A percentile compares a stretch with the other conserved stretches of the same genome.
These are phyloP conservation scores for Trichoderma gracile DNA, from an alignment of 2,329 filamentous ascomycete species.

Conservation along the genomic window DNA sequence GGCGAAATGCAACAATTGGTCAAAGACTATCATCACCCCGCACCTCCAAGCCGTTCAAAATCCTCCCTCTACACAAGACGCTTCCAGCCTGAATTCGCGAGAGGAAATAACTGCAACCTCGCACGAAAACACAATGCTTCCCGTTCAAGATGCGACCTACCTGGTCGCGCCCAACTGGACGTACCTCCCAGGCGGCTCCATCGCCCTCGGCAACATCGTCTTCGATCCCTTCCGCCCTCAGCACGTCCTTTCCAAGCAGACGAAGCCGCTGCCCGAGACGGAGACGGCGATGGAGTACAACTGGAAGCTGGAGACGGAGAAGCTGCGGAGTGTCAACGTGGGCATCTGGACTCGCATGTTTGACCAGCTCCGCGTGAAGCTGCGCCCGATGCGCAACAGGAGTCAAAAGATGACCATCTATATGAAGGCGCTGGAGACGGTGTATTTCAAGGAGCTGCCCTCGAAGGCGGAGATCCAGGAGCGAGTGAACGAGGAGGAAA, in stretches of 20 bases:
- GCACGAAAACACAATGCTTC: neutral
- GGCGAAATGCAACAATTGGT: neutral
- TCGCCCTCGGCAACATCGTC: slow-evolving; percentile 2
- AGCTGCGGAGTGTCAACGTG: neutral
- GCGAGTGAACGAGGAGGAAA: neutral
- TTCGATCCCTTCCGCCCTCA: neutral
- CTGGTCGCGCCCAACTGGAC: slow-evolving; percentile 1
- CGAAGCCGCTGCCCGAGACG: neutral
- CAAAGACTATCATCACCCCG: neutral
- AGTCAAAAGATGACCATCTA: neutral
- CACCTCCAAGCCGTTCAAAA: neutral
- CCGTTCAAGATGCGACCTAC: neutral
- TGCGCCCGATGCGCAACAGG: neutral
- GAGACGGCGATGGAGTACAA: neutral
- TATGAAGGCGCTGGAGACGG: neutral
- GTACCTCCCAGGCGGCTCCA: neutral
- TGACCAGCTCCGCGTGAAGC: neutral
- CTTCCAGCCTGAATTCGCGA: neutral
- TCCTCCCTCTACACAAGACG: neutral
- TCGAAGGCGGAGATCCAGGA: neutral
- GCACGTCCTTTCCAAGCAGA: neutral
- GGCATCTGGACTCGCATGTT: neutral
- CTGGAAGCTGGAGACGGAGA: neutral
- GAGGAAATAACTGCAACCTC: neutral
- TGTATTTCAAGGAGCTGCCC: neutral